phyloP scores from a whole-genome alignment of 2,329 filamentous ascomycete genomes.

The Alternaria arbusti region DNA sequence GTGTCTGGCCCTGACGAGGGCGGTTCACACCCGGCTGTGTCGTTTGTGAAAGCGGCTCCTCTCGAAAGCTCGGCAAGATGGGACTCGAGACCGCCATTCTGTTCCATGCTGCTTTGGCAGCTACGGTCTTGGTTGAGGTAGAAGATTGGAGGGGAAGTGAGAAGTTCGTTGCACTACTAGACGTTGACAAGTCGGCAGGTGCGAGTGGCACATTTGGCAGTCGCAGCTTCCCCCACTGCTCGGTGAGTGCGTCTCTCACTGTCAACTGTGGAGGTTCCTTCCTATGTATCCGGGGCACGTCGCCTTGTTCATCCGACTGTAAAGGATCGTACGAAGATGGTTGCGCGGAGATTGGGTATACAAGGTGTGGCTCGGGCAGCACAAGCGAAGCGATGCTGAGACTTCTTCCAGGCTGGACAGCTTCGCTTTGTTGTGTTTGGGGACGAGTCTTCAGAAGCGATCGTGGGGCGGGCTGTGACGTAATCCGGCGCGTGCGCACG shows the following conservation, averaged over 20 bases:
- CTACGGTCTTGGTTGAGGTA: background rate
- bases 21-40: background rate
- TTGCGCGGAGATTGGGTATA: background rate
- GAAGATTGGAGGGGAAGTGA: background rate
- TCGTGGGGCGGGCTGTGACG: background rate
- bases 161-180: background rate
- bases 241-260: background rate
- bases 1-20: background rate
- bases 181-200: background rate
- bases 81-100: background rate
- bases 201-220: background rate
- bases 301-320: background rate
- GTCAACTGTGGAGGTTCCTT: background rate
- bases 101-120: background rate
- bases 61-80: background rate
- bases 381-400: background rate
- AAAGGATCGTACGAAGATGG: background rate
- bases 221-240: conserved; percentile 1
- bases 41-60: background rate
- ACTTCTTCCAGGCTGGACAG: background rate
- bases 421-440: background rate
- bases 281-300: background rate
- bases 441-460: background rate
- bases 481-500: conserved; percentile 1
- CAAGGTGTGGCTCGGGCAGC: background rate